Evolutionary conservation across 129 eudicot species (phyloP), one percentile per base, ranked within the genome.

Genomic region (Gnaphalium uliginosum): DNA sequence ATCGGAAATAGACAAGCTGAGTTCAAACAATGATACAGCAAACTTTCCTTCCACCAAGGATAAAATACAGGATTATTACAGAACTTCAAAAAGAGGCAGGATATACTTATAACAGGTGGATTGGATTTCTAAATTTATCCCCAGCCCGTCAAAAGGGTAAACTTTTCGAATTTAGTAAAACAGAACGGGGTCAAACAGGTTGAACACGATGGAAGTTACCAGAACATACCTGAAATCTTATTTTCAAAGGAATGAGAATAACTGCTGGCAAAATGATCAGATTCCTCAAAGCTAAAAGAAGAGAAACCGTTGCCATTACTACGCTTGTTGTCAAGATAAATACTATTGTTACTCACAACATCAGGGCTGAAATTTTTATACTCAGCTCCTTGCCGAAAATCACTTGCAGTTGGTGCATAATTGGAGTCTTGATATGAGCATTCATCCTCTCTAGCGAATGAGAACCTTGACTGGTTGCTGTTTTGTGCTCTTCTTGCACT

Each of bases 291-390:
- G 69, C 41, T 78, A 62, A 79, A 75, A 62, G 83, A 65, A 75
- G 96, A 79, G 68, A 88, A 88, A 63, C 89, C 87, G 71, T 86
- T 86, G 73, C 69, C 75, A 78, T 66, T 43, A 21, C 68, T 85
- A 79, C 35, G 78, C 73, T 83, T 81, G 69, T 66, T 18, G 41
- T 83, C 86, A 27, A 61, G 11, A 75, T 81, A 81, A 62, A 37
- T 76, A 43, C 82, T 80, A 69, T 83, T 77, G 79, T 73, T 87
- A 29, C 73, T 54, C n/a, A 37, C 71, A 74, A 81, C 64, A 76
- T 77, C 84, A 76, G 58, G 69, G 69, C 75, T 72, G 26, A 71
- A 76, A 59, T 82, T 54, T 15, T 33, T 80, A 84, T 83, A 73
- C 53, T 71, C 79, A 56, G 48, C 29, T 72, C 68, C 73, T 62